Percentiles rank a stretch among this genome's conserved stretches.
Evolutionary conservation across 73 alveolate species (phyloP).

Genomic region (Paramecium bursaria): DNA sequence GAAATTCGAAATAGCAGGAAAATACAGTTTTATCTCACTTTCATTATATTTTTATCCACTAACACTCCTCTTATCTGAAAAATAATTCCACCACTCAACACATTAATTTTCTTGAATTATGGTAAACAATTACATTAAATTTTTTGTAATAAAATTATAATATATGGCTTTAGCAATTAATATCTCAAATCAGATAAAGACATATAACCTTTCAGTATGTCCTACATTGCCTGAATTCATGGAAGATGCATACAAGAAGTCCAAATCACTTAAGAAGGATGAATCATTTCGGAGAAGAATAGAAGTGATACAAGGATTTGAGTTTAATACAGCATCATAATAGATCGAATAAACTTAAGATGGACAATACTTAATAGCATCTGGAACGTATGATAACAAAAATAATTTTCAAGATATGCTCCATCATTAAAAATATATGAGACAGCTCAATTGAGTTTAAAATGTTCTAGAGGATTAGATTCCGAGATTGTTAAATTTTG

Average conservation of each 20-base stretch:
- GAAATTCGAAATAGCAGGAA: too few relatives aligned
- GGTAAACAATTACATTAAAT: background rate
- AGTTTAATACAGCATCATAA: slow-evolving; percentile 76
- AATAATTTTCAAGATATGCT: slow-evolving; percentile 71
- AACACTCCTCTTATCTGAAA: too few relatives aligned
- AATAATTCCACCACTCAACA: too few relatives aligned
- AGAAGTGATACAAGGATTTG: slow-evolving; percentile 82
- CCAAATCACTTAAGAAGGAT: slow-evolving; percentile 75
- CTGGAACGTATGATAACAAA: slow-evolving; percentile 14
- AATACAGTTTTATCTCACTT: too few relatives aligned
- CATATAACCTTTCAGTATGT: slow-evolving; percentile 79
- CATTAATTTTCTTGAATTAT: too few relatives aligned
- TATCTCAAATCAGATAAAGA: slow-evolving; percentile 64
- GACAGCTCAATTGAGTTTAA: slow-evolving; percentile 77
- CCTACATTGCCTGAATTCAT: slow-evolving; percentile 79
- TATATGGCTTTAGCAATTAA: slow-evolving; percentile 25
- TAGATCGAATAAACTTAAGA: slow-evolving; percentile 84
- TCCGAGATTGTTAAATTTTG: slow-evolving; percentile 81
- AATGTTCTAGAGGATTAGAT: slow-evolving; percentile 87
- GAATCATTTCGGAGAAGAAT: slow-evolving; percentile 75
- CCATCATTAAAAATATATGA: slow-evolving; percentile 82
- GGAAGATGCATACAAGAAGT: slow-evolving; percentile 79
- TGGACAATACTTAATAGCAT: slow-evolving; percentile 84
- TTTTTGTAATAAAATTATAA: background rate
- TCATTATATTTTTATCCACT: too few relatives aligned